Evolutionary conservation across 1,284 basidiomycete species (phyloP), one percentile per base, ranked within the genome.

Genomic region (Grifola frondosa): DNA sequence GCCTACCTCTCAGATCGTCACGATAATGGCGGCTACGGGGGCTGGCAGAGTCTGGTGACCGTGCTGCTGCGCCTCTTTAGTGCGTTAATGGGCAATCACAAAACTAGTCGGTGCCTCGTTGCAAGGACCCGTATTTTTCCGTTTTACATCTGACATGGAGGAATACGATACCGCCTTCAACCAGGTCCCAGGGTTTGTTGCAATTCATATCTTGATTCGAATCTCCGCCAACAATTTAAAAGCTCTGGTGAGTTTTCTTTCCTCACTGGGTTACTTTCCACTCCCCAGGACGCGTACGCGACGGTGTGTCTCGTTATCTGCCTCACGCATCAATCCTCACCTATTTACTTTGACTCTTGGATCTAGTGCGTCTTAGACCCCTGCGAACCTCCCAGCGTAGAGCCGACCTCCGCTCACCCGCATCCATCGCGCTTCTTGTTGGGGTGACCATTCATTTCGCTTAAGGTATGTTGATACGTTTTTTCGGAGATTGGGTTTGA

Each of bases 371-470:
- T 37, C 33, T 32, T 34, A 50, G 46, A 42, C 48, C 50, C 48
- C 40, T 53, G 32, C 51, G 50, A 38, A 50, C 77, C 80, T 82
- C 62, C 69, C 73, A 78, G 67, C 75, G 73, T 74, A 68, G 61
- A 78, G 77, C 75, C 80, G 74, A 77, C 74, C 80, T 79, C 75
- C 78, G 78, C 65, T 64, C 75, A 73, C 68, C 75, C 70, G 80
- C 74, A 63, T 79, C 80, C 62, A 81, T 82, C 80, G 78, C 80
- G 80, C 77, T 82, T 82, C 80, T 82, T 82, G 79, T 77, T 71
- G 68, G 75, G 77, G 64, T 77, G 76, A 62, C 62, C 67, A 78
- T 60, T 62, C 65, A 66, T 70, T 67, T 83, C 80, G 64, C 66
- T 64, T 63, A 59, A 71, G 78, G 79, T 70, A 56, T 23, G 59